phyloP scores from a whole-genome alignment of 495 filamentous ascomycete genomes.

The Penicillium roqueforti region DNA sequence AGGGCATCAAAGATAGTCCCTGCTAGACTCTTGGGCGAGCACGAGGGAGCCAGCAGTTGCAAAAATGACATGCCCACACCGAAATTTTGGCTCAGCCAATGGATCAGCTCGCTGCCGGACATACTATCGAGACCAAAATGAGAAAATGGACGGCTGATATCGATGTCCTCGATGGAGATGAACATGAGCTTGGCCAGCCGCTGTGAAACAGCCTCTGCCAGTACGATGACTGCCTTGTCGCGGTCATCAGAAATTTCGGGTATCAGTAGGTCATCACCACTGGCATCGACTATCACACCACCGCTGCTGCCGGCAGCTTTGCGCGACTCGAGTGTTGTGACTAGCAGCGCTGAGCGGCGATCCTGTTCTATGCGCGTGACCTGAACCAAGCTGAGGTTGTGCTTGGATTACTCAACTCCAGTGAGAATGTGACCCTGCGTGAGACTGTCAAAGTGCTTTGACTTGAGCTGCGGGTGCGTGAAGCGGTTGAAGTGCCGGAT shows the following conservation, averaged over 20 bases:
- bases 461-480: not conserved
- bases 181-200: not conserved
- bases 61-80: not conserved
- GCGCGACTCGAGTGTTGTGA: not conserved
- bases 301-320: not conserved
- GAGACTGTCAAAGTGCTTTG: not conserved
- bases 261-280: not conserved
- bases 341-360: not conserved
- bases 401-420: not conserved
- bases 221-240: not conserved
- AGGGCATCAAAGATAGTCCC: not conserved
- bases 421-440: not conserved
- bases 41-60: not conserved
- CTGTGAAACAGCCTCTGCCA: not conserved
- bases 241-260: not conserved
- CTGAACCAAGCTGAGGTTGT: not conserved
- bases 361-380: not conserved
- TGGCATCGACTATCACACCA: not conserved
- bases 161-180: not conserved
- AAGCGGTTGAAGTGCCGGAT: not conserved
- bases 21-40: not conserved
- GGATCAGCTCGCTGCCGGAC: not conserved
- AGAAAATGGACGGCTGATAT: not conserved
- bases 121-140: slow-evolving; percentile 1
- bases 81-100: not conserved